Percentiles rank a stretch among this genome's conserved stretches.
phyloP scores from a whole-genome alignment of 257 asterid genomes.

The Solanum neorickii region DNA sequence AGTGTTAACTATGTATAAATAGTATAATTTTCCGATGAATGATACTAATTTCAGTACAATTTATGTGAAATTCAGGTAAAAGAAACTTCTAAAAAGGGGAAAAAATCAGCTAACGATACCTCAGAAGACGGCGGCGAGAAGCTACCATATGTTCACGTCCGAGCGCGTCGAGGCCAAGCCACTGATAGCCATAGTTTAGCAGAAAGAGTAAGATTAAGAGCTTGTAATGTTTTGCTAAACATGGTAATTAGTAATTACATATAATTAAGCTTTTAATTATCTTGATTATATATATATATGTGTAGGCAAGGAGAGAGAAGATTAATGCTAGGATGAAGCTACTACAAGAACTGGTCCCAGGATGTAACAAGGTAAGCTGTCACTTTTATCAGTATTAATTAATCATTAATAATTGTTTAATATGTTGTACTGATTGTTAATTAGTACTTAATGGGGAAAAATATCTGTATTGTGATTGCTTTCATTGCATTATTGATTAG shows the following conservation, averaged over 20 bases:
- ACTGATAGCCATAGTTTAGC: slow-evolving; percentile 98
- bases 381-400: slow-evolving; percentile 11
- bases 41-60: neutral
- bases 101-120: slow-evolving; percentile 38
- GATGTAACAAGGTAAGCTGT: slow-evolving; percentile 88
- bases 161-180: slow-evolving; percentile 98
- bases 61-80: slow-evolving; percentile 29
- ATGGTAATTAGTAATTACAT: neutral
- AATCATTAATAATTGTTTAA: neutral
- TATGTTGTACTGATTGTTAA: slow-evolving; percentile 1
- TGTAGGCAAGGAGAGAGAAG: slow-evolving; percentile 97
- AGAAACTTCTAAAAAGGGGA: slow-evolving; percentile 52
- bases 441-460: neutral
- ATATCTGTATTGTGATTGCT: neutral
- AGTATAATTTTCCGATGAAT: neutral
- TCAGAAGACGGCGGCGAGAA: slow-evolving; percentile 45
- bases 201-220: slow-evolving; percentile 58
- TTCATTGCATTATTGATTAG: slow-evolving; percentile 7
- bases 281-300: neutral
- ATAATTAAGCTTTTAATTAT: slow-evolving; percentile 4
- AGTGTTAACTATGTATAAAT: neutral
- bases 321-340: slow-evolving; percentile 94
- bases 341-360: slow-evolving; percentile 96
- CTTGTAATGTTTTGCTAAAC: slow-evolving; percentile 7
- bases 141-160: slow-evolving; percentile 78